These are phyloP conservation scores for Rhododendron simsii DNA, from an alignment of 148 eudicot genomes.

Conservation along the genomic window DNA sequence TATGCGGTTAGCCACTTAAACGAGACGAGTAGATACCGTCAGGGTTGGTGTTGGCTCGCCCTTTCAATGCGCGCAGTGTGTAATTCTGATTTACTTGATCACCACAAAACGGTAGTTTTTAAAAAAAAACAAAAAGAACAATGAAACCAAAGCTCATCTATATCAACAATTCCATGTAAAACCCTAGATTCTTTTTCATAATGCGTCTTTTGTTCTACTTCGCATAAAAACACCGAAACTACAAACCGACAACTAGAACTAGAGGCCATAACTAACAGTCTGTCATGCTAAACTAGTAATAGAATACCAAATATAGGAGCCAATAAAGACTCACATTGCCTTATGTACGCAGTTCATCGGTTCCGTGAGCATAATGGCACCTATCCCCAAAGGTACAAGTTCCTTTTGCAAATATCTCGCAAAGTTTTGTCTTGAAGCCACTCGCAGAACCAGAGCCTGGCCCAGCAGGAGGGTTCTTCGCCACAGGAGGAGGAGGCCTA, in stretches of 20 bases:
- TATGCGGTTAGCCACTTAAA: not conserved
- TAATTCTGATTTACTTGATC: not conserved
- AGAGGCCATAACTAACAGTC: not conserved
- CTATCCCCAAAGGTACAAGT: conserved; percentile 75
- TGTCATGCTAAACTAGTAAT: not conserved
- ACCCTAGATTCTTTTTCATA: not conserved
- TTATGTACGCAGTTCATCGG: conserved; percentile 54
- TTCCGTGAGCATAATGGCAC: conserved; percentile 88
- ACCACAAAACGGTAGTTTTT: not conserved
- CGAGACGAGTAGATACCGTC: not conserved
- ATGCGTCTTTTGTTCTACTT: not conserved
- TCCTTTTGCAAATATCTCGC: conserved; percentile 76
- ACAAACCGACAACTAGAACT: not conserved
- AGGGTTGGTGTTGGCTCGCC: no score
- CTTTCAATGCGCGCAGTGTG: not conserved
- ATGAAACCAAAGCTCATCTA: no score
- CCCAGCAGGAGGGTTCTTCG: conserved; percentile 9
- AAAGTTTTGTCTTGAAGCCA: conserved; percentile 70
- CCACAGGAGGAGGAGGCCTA: not conserved
- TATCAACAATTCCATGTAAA: not conserved
- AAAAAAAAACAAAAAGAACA: no score
- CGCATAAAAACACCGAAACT: not conserved
- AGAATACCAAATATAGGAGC: not conserved
- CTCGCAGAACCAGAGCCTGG: conserved; percentile 27
- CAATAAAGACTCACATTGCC: conserved; percentile 4